Conservation (phyloP, 139 green algal genomes). For the Tetraselmis striata region DNA sequence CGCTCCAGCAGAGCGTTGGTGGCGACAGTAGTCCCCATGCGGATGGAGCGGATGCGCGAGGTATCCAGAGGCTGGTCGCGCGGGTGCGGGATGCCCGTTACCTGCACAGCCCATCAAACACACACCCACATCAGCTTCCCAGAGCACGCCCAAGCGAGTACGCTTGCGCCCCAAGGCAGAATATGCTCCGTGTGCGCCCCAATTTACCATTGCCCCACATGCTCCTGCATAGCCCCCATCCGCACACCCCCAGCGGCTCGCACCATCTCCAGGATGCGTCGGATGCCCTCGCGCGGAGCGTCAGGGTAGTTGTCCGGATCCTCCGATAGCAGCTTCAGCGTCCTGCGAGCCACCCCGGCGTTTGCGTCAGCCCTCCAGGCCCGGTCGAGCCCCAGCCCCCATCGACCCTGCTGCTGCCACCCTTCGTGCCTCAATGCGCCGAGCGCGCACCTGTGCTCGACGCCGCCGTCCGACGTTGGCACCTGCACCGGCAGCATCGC, state of each 20-base stretch:
- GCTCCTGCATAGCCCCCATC: too few relatives aligned
- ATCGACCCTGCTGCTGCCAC: too few relatives aligned
- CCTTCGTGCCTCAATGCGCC: too few relatives aligned
- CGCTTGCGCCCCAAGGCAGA: slow-evolving; percentile 36
- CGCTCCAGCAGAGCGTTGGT: slow-evolving; percentile 94
- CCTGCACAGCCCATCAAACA: too few relatives aligned
- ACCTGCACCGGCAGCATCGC: slow-evolving; percentile 21
- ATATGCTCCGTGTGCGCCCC: slow-evolving; percentile 26
- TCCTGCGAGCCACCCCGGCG: too few relatives aligned
- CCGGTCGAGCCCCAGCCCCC: too few relatives aligned
- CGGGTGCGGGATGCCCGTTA: slow-evolving; percentile 22
- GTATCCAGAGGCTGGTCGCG: slow-evolving; percentile 68
- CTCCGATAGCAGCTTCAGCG: slow-evolving; percentile 90
- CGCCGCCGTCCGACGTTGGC: slow-evolving; percentile 2
- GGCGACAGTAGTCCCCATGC: slow-evolving; percentile 91
- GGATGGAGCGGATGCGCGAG: slow-evolving; percentile 70
- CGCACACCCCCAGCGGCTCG: too few relatives aligned
- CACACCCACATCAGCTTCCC: too few relatives aligned
- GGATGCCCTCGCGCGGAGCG: slow-evolving; percentile 90
- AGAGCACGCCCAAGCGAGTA: too few relatives aligned
- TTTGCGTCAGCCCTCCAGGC: too few relatives aligned
- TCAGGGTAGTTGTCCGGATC: slow-evolving; percentile 92
- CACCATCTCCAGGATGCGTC: slow-evolving; percentile 86
- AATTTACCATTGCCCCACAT: too few relatives aligned
- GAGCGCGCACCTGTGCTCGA: slow-evolving; percentile 14